Base-by-base conservation (phyloP, 2,329 filamentous ascomycete species). In the Scortechinia acanthostroma region DNA sequence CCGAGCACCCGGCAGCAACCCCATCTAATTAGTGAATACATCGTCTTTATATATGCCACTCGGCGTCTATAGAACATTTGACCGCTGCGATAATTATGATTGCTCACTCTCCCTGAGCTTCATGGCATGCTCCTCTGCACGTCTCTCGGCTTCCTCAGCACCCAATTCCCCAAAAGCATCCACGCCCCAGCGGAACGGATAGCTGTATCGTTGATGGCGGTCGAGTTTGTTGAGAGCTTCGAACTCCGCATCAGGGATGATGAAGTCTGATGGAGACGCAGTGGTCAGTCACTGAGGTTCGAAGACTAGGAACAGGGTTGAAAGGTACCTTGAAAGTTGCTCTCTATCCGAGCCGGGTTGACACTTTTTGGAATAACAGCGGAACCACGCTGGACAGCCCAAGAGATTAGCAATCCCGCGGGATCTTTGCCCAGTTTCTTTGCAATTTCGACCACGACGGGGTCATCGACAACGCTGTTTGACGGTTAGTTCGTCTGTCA, bases 361-460 rank as follows among this genome's bases (percentile, higher is more conserved):
- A 76, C 72, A 42, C 68, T 72, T 59, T 79, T 78, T 15, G 74
- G 71, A 30, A 79, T 56, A 4, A 75, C 73, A 4, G 72, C 64
- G 1, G 69, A 74, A 1, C 74, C 73, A 21, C 74, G 63, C 53
- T 76, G 69, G 5, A 77, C 62, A 13, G 66, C 70, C 73, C 74
- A 78, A 37, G 68, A 70, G 46, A 79, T 68, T 4, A 79, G 61
- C 4, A 79, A 55, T 48, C 74, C 69, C 1, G 73, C 74, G 2
- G 73, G 70, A 43, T 73, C 69, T 53, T 74, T 70, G 20, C 64
- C 67, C 20, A 76, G 60, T 25, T 69, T 63, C 49, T 74, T 68
- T 23, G 76, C 77, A 35, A 80, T 64, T 40, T 69, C 66, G 49
- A 71, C 65, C 43, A 82, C 62, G 25, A 62, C 64, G 2, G 65